phyloP scores from a whole-genome alignment of 768 basidiomycete species.

The Royoungia palumana region DNA sequence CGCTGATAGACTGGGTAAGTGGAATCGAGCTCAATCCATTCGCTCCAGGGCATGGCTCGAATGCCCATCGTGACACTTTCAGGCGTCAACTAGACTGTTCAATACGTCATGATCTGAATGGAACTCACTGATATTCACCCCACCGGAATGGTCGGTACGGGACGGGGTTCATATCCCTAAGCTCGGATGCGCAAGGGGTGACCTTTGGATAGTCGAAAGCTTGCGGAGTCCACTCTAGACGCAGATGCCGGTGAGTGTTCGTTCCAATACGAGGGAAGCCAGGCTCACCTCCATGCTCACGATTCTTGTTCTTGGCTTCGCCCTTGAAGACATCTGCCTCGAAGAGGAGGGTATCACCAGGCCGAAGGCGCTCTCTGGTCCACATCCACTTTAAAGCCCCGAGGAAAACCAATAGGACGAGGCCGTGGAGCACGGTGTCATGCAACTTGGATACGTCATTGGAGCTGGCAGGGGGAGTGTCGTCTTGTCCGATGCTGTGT shows the following conservation, averaged over 20 bases:
- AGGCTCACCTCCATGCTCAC: conserved; percentile 23
- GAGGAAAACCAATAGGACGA: conserved; percentile 7
- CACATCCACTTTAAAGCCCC: conserved; percentile 14
- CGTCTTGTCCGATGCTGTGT: conserved; percentile 1
- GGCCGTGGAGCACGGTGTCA: conserved; percentile 15
- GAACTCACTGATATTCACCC: conserved; percentile 59
- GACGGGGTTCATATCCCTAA: conserved; percentile 49
- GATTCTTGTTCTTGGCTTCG: conserved; percentile 16
- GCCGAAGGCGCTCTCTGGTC: background rate
- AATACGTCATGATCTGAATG: background rate
- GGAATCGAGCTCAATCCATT: conserved; percentile 73
- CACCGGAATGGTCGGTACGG: conserved; percentile 64
- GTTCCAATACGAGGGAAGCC: background rate
- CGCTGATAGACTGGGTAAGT: conserved; percentile 51
- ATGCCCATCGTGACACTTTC: conserved; percentile 67
- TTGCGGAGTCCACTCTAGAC: conserved; percentile 51
- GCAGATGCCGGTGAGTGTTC: background rate
- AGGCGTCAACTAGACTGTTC: conserved; percentile 2
- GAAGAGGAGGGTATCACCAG: background rate
- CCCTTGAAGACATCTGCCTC: conserved; percentile 2
- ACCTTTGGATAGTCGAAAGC: conserved; percentile 51
- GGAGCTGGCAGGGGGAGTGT: conserved; percentile 8
- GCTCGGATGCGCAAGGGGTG: conserved; percentile 35
- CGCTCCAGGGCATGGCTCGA: conserved; percentile 61
- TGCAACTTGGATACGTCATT: conserved; percentile 23